phyloP scores from a whole-genome alignment of 1,284 basidiomycete genomes.

The Tremellales sp. region DNA sequence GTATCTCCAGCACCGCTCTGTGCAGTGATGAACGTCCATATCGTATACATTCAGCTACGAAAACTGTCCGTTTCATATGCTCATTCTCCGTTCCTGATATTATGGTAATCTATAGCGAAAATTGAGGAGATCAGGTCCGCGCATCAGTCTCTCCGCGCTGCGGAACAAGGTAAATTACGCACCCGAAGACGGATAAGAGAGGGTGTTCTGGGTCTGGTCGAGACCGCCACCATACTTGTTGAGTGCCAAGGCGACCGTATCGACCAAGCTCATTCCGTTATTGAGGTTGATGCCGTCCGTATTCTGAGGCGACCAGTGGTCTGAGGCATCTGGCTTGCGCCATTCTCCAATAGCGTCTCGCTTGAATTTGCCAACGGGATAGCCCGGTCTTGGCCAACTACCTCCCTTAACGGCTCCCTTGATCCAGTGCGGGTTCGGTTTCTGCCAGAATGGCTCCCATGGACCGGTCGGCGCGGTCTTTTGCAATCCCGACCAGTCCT shows the following conservation, averaged over 20 bases:
- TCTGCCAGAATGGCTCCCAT: too few species aligned
- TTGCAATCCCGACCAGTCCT: constrained; percentile 11
- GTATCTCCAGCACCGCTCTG: too few species aligned
- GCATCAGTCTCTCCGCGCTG: too few species aligned
- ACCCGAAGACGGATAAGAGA: constrained; percentile 8
- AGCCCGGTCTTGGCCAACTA: not conserved
- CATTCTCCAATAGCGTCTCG: not conserved
- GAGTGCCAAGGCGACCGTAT: constrained; percentile 10
- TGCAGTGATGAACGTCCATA: too few species aligned
- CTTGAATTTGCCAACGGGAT: not conserved
- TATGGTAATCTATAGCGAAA: too few species aligned
- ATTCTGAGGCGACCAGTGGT: not conserved
- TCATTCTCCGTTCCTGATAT: too few species aligned
- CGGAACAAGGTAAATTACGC: not conserved
- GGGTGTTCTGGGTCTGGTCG: constrained; percentile 6
- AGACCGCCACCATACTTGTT: constrained; percentile 5
- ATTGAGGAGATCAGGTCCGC: not conserved
- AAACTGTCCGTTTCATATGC: too few species aligned
- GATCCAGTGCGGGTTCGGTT: not conserved
- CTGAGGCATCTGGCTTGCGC: not conserved
- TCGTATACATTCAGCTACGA: too few species aligned
- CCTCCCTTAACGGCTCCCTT: not conserved
- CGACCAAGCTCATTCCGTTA: constrained; percentile 9
- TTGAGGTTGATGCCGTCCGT: not conserved
- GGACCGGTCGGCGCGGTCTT: not conserved